Percentiles rank a stretch among this genome's conserved stretches.
Evolutionary conservation across 345 rosid genomes (phyloP).

Genomic region (Clausena lansium): DNA sequence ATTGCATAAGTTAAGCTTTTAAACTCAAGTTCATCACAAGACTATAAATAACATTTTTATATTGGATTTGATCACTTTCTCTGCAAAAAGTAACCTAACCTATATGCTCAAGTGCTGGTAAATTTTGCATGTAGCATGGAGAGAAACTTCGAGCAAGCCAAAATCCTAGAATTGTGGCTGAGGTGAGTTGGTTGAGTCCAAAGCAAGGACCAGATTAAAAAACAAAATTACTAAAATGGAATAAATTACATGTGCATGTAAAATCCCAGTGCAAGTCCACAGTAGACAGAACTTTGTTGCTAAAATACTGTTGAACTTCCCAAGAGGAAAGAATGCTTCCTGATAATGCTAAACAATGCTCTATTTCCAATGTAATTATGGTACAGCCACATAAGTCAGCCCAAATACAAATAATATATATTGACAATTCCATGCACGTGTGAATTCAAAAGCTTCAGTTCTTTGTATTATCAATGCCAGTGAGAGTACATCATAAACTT

Average conservation of each 20-base stretch:
- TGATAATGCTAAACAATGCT: background rate
- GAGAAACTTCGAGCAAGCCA: background rate
- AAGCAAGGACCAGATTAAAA: background rate
- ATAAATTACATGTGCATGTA: too few relatives aligned
- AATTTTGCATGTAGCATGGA: background rate
- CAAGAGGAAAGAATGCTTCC: background rate
- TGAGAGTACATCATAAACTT: background rate
- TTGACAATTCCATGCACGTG: background rate
- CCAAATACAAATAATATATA: background rate
- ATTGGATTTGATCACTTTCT: background rate
- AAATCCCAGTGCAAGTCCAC: too few relatives aligned
- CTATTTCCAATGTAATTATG: background rate
- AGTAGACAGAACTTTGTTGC: background rate
- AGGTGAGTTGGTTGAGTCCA: background rate
- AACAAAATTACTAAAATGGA: background rate
- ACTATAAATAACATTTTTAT: background rate
- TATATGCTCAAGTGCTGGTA: background rate
- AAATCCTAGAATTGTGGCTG: background rate
- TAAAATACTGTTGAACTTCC: background rate
- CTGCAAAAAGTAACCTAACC: background rate
- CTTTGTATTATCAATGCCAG: background rate
- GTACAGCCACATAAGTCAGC: background rate
- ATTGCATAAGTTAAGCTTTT: background rate
- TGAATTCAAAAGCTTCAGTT: background rate
- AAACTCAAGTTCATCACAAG: background rate